A percentile compares a stretch with the other conserved stretches of the same genome.
Evolutionary conservation across 352 stramenopile genomes (phyloP).

Genomic region (Phytophthora aleatoria): DNA sequence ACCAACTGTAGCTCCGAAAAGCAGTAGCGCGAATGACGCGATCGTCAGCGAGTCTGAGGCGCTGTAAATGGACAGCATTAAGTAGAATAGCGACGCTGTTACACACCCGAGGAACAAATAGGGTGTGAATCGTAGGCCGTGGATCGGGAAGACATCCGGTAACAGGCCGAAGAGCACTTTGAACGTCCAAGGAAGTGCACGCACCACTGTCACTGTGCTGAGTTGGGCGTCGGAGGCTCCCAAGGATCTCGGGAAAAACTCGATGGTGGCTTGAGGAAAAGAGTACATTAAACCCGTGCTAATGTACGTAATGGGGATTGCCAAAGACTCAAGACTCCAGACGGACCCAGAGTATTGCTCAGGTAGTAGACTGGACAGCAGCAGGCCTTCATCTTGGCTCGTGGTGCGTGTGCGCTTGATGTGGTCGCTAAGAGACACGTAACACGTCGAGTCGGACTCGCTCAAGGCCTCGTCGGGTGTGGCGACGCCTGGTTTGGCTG

Average conservation of each 20-base stretch:
- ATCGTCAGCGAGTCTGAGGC: slow-evolving; percentile 48
- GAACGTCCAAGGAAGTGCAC: slow-evolving; percentile 76
- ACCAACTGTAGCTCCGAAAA: slow-evolving; percentile 79
- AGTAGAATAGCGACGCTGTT: slow-evolving; percentile 64
- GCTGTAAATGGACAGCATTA: slow-evolving; percentile 42
- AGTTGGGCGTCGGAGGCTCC: slow-evolving; percentile 72
- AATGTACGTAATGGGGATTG: slow-evolving; percentile 82
- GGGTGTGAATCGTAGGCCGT: slow-evolving; percentile 66
- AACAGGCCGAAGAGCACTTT: slow-evolving; percentile 81
- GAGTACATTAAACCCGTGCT: slow-evolving; percentile 72
- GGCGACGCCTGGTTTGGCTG: slow-evolving; percentile 7
- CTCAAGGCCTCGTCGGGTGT: slow-evolving; percentile 30
- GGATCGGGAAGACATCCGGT: slow-evolving; percentile 65
- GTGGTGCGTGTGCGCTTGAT: slow-evolving; percentile 27
- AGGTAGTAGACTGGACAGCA: slow-evolving; percentile 25
- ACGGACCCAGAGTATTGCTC: slow-evolving; percentile 44
- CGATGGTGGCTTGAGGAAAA: slow-evolving; percentile 73
- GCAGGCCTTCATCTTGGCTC: slow-evolving; percentile 29
- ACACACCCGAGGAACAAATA: slow-evolving; percentile 75
- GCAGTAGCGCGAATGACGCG: slow-evolving; percentile 72
- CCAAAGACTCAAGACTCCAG: slow-evolving; percentile 54
- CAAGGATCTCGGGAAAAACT: slow-evolving; percentile 72
- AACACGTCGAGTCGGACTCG: slow-evolving; percentile 30
- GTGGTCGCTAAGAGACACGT: slow-evolving; percentile 34
- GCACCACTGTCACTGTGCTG: slow-evolving; percentile 69